Base-by-base conservation (phyloP, 2,329 filamentous ascomycete genomes). In the Juglanconis oblonga region DNA sequence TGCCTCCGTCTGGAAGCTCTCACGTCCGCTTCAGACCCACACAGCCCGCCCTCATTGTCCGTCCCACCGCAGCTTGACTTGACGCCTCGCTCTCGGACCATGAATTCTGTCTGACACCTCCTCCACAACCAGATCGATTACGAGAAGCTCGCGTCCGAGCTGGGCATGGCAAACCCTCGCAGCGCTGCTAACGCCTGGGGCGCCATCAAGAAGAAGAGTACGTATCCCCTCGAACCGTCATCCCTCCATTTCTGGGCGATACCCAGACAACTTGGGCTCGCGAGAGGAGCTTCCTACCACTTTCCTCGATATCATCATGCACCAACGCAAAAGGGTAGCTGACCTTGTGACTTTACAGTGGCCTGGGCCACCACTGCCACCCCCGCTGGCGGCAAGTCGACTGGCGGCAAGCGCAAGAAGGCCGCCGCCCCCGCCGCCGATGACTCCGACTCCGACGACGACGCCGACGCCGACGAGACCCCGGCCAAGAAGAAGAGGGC, bases 131-230 rank as follows among this genome's bases (percentile, higher is more conserved):
- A 64, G 62, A 50, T 64, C 17, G 62, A 64, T 13, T 64, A 59
- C 29, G 53, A 51, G 13, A 49, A 91, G 73, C 88, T 91, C 48
- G 87, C 85, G 62, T 87, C 87, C 75, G 83, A 91, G 62, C 29
- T 62, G 3, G 42, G 24, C 54, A 65, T 63, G 62, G 24, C 24
- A 33, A 62, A 64, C 53, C 57, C 44, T 13, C 62, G 61, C 40
- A 62, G 57, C 17, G 61, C 62, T 4, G 29, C 47, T 45, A 64
- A 64, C 24, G 59, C 59, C n/a, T 62, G 59, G 62, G 31, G 44
- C 14, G n/a, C 38, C 29, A 62, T 64, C 53, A 64, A 59, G 53
- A 64, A 59, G 57, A 64, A 64, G 51, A 58, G 45, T 31, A 31
- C 8, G 45, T 48, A 31, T 47, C 17, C 17, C 45, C 17, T 48